Base-by-base conservation (phyloP, 1,284 basidiomycete species). In the Polyporus tsugae region DNA sequence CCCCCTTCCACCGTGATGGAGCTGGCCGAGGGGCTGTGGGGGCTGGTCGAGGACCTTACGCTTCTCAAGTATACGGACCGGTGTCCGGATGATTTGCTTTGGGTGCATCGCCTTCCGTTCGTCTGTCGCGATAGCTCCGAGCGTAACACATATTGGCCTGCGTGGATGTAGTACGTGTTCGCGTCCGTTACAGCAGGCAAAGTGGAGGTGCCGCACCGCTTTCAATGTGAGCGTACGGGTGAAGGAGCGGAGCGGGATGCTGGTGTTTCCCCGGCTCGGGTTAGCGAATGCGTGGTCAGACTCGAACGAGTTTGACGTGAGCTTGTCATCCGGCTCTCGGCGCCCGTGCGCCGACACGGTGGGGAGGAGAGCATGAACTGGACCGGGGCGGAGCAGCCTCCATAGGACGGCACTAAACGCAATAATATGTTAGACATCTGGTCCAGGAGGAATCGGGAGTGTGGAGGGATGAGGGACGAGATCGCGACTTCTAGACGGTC, bases 371-470 rank as follows among this genome's bases (percentile, higher is more conserved):
- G 46, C 46, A 6, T 52, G 46, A 25, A 7, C 46, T n/a, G 46
- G 46, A 52, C 1, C 10, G 46, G 46, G 11, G 19, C 22, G 19
- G 46, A 7, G 17, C 1, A 19, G 46, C 46, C 19, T 9, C 46
- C 11, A 17, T 2, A 17, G 7, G 35, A 19, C 13, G 57, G 29
- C 5, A 11, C 57, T 10, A 35, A 59, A 15, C 57, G 57, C 15
- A 59, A 38, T 9, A 33, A 36, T 2, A 59, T 35, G 35, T 59
- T 35, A 33, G 57, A 59, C 35, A 35, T 29, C 13, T 5, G 57
- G 11, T 59, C 57, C 5, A 59, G 57, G 35, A 59, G 57, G 11
- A 17, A 15, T 17, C 57, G 57, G 35, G 57, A 29, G 57, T 59
- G 57, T 35, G 17, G 17, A 22, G 57, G 57, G 57, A 59, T 19